Evolutionary conservation across 768 basidiomycete species (phyloP).

Genomic region (Boletellus sp.): DNA sequence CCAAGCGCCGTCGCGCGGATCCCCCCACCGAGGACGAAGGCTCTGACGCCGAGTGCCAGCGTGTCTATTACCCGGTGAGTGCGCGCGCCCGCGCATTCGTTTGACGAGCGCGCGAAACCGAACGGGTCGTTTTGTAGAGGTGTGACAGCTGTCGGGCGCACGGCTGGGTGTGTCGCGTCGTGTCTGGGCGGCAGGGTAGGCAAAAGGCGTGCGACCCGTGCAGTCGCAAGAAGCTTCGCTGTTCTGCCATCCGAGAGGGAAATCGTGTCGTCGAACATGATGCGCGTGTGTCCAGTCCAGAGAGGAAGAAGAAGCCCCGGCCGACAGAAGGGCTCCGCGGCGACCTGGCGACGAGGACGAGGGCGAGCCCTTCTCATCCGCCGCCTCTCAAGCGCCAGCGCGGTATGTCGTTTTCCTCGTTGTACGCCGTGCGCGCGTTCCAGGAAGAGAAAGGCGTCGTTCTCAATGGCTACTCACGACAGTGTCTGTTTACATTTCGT

Average conservation of each 20-base stretch:
- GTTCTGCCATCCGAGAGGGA: neutral
- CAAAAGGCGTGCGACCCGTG: neutral
- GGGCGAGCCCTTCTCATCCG: no score
- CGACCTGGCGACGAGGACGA: no score
- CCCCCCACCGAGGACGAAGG: no score
- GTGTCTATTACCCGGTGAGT: conserved; percentile 4
- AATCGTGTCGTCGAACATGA: neutral
- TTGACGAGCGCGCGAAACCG: no score
- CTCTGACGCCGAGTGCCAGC: neutral
- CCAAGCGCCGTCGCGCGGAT: no score
- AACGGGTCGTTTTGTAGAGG: neutral
- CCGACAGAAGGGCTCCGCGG: neutral
- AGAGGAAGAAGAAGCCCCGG: neutral
- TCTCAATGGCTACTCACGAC: neutral
- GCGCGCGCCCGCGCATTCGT: no score
- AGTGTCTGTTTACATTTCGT: neutral
- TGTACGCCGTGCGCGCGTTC: no score
- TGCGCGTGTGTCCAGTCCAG: no score
- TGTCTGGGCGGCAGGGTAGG: neutral
- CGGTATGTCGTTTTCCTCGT: neutral
- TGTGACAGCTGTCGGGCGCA: neutral
- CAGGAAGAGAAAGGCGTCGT: no score
- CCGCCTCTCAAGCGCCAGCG: neutral
- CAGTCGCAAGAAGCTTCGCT: neutral
- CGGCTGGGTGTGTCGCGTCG: neutral